Conservation (phyloP, 306 rosid species). For the Rubus parviflorus region DNA sequence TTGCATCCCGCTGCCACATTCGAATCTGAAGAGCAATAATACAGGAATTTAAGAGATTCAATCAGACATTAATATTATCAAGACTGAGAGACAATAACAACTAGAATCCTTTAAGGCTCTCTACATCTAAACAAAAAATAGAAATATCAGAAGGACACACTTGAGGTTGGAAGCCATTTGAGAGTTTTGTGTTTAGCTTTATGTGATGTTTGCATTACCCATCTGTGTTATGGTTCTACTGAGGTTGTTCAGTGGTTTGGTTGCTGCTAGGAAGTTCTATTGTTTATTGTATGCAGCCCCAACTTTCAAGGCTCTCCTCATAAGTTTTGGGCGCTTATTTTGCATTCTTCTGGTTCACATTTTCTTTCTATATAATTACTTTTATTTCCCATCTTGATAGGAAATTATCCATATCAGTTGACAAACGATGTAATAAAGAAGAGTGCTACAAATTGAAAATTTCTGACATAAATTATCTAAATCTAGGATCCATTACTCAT, state of each 20-base stretch:
- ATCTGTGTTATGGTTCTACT: not conserved
- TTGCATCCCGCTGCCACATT: slow-evolving; percentile 86
- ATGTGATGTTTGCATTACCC: not conserved
- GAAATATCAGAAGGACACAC: not conserved
- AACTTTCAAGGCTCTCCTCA: not conserved
- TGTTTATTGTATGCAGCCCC: not conserved
- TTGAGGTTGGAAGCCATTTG: not conserved
- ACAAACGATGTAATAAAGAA: not conserved
- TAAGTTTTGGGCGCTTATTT: not conserved
- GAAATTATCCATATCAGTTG: not conserved
- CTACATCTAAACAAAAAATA: not conserved
- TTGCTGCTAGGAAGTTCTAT: not conserved
- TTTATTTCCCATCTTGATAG: not conserved
- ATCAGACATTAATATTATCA: slow-evolving; percentile 21
- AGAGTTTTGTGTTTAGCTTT: not conserved
- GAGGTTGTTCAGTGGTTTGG: not conserved
- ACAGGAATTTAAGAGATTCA: slow-evolving; percentile 17
- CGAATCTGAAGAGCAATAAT: slow-evolving; percentile 57
- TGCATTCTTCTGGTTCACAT: not conserved
- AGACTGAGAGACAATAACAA: not conserved
- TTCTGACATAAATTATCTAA: not conserved
- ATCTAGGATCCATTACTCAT: not conserved
- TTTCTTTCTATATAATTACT: not conserved
- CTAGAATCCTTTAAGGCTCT: not conserved
- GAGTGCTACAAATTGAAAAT: not conserved